Evolutionary conservation across 2,329 filamentous ascomycete species (phyloP).

Genomic region (Fusarium veterinarium): DNA sequence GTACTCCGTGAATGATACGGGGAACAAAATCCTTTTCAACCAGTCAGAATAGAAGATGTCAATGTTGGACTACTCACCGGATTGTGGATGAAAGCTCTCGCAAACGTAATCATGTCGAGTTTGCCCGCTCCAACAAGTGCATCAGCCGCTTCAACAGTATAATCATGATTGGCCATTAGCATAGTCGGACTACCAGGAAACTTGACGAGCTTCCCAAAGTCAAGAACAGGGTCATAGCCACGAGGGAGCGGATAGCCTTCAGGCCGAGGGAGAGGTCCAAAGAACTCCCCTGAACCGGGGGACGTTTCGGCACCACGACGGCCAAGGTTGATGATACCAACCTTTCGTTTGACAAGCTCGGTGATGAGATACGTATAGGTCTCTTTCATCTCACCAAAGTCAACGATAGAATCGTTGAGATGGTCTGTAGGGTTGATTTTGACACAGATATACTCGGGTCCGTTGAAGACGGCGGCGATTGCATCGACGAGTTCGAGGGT

Average conservation of each 20-base stretch:
- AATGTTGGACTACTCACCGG: neutral
- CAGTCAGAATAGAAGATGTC: neutral
- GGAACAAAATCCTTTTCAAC: neutral
- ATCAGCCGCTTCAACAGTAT: neutral
- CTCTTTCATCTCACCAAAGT: neutral
- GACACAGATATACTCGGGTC: neutral
- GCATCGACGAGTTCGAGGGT: neutral
- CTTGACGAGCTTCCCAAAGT: slow-evolving; percentile 8
- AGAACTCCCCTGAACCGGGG: neutral
- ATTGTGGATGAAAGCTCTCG: slow-evolving; percentile 5
- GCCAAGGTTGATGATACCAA: slow-evolving; percentile 1
- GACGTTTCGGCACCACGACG: neutral
- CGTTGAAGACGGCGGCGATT: neutral
- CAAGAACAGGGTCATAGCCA: slow-evolving; percentile 4
- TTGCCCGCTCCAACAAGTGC: neutral
- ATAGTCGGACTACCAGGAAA: neutral
- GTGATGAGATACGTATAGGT: neutral
- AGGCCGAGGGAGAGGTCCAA: neutral
- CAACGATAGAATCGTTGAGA: slow-evolving; percentile 10
- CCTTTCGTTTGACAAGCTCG: neutral
- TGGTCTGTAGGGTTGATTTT: slow-evolving; percentile 5
- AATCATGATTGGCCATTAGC: slow-evolving; percentile 18
- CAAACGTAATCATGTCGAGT: slow-evolving; percentile 7
- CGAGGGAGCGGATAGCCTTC: neutral
- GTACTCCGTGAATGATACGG: neutral